Evolutionary conservation across 2,329 filamentous ascomycete genomes (phyloP).

Genomic region (Penicillium sp.): DNA sequence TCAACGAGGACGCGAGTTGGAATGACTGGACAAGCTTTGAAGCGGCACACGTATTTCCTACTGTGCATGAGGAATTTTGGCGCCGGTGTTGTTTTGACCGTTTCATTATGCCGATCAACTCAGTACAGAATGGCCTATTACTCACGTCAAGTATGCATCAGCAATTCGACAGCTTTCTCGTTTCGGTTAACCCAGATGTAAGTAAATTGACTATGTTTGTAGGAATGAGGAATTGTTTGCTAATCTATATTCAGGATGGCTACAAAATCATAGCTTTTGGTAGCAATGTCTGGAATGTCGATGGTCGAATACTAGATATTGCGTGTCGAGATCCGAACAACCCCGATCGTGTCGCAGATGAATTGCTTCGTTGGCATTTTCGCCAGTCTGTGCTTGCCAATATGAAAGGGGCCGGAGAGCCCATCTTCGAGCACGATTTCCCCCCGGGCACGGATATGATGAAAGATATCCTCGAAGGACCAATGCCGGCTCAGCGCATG

Average conservation of each 20-base stretch:
- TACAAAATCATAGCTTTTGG: slow-evolving; percentile 5
- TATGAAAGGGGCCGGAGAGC: slow-evolving; percentile 4
- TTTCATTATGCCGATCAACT: slow-evolving; percentile 3
- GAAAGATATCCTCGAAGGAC: slow-evolving; percentile 1
- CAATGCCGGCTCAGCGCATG: neutral
- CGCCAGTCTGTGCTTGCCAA: slow-evolving; percentile 1
- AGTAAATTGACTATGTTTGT: neutral
- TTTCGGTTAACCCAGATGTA: slow-evolving; percentile 14
- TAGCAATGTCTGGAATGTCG: neutral
- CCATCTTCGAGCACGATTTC: slow-evolving; percentile 2
- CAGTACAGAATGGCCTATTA: slow-evolving; percentile 10
- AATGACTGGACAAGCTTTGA: slow-evolving; percentile 4
- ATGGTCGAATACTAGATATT: slow-evolving; percentile 3
- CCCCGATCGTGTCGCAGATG: slow-evolving; percentile 1
- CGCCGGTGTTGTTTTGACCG: neutral
- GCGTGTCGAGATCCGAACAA: slow-evolving; percentile 2
- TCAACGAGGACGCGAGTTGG: slow-evolving; percentile 1
- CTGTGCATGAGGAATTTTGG: slow-evolving; percentile 1
- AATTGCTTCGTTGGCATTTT: slow-evolving; percentile 3
- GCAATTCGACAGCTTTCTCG: slow-evolving; percentile 8
- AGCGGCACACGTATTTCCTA: slow-evolving; percentile 9
- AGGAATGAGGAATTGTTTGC: neutral
- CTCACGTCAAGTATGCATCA: slow-evolving; percentile 7
- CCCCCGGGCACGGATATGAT: slow-evolving; percentile 2
- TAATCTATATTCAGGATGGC: slow-evolving; percentile 1